These are phyloP conservation scores for Vickermania ingenoplastis DNA, from an alignment of 208 protist genomes.

Conservation along the genomic window DNA sequence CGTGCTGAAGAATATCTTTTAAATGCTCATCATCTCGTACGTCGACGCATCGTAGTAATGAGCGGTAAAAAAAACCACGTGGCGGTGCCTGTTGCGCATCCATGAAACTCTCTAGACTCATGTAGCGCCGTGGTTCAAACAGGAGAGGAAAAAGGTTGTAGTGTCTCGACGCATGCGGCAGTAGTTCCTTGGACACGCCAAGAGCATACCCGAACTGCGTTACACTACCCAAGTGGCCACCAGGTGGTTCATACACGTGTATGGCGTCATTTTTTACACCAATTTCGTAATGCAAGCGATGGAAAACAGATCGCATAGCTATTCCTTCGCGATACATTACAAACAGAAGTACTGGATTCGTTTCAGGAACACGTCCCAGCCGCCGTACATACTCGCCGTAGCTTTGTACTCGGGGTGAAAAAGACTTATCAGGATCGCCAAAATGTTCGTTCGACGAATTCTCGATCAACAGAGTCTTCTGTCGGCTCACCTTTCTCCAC, in stretches of 20 bases:
- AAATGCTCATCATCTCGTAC: conserved; percentile 22
- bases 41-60: conserved; percentile 59
- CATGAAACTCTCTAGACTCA: conserved; percentile 1
- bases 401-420: conserved; percentile 43
- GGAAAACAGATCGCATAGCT: conserved; percentile 27
- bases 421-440: conserved; percentile 51
- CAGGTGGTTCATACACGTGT: conserved; percentile 22
- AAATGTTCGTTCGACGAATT: conserved; percentile 42
- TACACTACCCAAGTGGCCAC: conserved; percentile 54
- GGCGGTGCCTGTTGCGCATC: conserved; percentile 6
- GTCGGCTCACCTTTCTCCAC: conserved; percentile 71
- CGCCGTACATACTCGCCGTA: conserved; percentile 68
- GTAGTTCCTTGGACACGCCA: conserved; percentile 66
- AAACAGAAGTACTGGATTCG: conserved; percentile 49
- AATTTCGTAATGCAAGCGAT: conserved; percentile 67
- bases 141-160: conserved; percentile 76
- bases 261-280: conserved; percentile 38
- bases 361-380: conserved; percentile 37
- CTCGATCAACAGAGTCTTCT: conserved; percentile 57
- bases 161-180: conserved; percentile 62
- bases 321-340: conserved; percentile 64
- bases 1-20: conserved; percentile 9
- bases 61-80: conserved; percentile 31
- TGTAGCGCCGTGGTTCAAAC: conserved; percentile 54
- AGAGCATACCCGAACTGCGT: conserved; percentile 58